These are phyloP conservation scores for Alnus glutinosa DNA, from an alignment of 306 rosid species.

Conservation along the genomic window DNA sequence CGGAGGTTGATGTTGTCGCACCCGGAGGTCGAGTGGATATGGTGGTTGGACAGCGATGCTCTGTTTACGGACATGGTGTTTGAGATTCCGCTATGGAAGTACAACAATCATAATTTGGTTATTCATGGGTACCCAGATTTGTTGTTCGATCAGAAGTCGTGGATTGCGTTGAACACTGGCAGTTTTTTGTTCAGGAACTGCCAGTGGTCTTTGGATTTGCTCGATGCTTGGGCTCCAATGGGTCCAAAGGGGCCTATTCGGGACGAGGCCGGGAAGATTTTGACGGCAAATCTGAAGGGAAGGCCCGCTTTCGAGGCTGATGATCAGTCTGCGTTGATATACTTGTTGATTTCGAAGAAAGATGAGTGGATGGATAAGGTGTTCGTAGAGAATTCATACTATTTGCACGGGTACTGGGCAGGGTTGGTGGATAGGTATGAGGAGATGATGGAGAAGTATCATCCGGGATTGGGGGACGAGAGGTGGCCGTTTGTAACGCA, in stretches of 20 bases:
- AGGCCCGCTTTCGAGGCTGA: slow-evolving; percentile 97
- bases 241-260: slow-evolving; percentile 86
- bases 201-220: slow-evolving; percentile 97
- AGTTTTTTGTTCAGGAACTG: slow-evolving; percentile 87
- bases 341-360: slow-evolving; percentile 78
- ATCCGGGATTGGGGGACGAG: slow-evolving; percentile 92
- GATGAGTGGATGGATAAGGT: slow-evolving; percentile 92
- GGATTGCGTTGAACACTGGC: slow-evolving; percentile 96
- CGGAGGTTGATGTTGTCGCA: slow-evolving; percentile 87
- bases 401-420: slow-evolving; percentile 97
- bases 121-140: slow-evolving; percentile 96
- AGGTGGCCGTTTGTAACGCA: slow-evolving; percentile 99
- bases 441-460: slow-evolving; percentile 97
- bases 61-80: slow-evolving; percentile 91
- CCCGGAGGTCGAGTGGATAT: slow-evolving; percentile 98
- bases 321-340: slow-evolving; percentile 95
- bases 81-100: slow-evolving; percentile 72
- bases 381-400: slow-evolving; percentile 85
- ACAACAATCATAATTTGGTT: slow-evolving; percentile 65
- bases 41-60: slow-evolving; percentile 99
- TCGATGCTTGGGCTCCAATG: slow-evolving; percentile 99
- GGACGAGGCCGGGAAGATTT: slow-evolving; percentile 82
- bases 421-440: slow-evolving; percentile 96
- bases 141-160: slow-evolving; percentile 88
- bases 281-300: slow-evolving; percentile 90